phyloP scores from a whole-genome alignment of 208 protist genomes.

The Novymonas esmeraldas region DNA sequence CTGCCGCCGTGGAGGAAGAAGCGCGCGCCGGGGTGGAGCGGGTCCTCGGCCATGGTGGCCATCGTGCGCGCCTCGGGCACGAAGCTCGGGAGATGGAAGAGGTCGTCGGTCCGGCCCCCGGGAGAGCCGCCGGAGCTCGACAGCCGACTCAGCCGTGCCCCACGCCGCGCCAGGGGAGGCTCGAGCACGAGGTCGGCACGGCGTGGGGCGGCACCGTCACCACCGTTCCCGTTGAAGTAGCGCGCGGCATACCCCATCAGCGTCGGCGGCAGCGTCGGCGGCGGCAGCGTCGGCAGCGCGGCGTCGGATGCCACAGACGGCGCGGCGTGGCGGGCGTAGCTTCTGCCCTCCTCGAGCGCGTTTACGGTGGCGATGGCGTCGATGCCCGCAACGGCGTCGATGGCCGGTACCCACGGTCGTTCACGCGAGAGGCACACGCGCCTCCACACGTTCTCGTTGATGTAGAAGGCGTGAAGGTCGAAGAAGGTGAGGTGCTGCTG shows the following conservation, averaged over 20 bases:
- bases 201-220: no score
- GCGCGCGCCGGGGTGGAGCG: conserved; percentile 31
- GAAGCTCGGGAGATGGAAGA: conserved; percentile 34
- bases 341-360: conserved; percentile 14
- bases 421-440: conserved; percentile 29
- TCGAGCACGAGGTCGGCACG: neutral
- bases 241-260: conserved; percentile 27
- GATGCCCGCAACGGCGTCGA: conserved; percentile 17
- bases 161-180: conserved; percentile 14
- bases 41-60: conserved; percentile 55
- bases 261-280: conserved; percentile 8
- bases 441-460: conserved; percentile 52
- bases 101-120: neutral
- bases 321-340: conserved; percentile 23
- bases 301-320: neutral
- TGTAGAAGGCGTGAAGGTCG: conserved; percentile 63
- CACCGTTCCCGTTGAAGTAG: neutral
- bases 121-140: neutral
- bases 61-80: conserved; percentile 62
- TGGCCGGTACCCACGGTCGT: conserved; percentile 19
- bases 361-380: conserved; percentile 18
- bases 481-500: conserved; percentile 50
- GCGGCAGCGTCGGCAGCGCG: neutral
- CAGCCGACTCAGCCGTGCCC: conserved; percentile 1
- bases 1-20: conserved; percentile 72